Evolutionary conservation across 345 rosid genomes (phyloP), one percentile per base, ranked within the genome.

Genomic region (Acer campestre): DNA sequence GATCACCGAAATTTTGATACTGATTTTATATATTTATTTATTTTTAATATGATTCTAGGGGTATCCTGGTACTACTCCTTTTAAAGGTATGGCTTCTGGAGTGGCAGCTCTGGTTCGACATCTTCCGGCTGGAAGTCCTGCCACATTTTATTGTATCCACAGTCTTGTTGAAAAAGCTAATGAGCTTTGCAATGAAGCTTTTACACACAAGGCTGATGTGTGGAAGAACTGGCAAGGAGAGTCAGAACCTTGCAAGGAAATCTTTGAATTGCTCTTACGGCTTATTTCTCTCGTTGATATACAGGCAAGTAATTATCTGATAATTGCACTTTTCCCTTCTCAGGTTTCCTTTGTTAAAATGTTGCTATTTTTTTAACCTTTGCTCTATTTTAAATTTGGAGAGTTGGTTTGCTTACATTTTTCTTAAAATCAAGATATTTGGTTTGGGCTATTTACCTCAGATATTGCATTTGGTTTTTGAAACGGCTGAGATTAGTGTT

Each of bases 21-120:
- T 78, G 55, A 78, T 22, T 18, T 18, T 12, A 22, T 20, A 8
- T 18, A 17, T 63, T 62, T 46, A 5, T 11, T 48, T 71, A 76
- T 71, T 44, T 49, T 63, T 84, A 73, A 9, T 72, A 13, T 67
- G 75, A 80, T 46, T 82, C 68, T 80, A 96, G 99, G 90, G 83
- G 64, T 94, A 88, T 86, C 99, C 97, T 44, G 90, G 80, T 78
- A 74, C 82, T 77, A 94, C 99, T 53, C 94, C 99, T 42, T 96
- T 96, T 82, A 96, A 96, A 81, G 98, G 98, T 62, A 86, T 96
- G 92, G 99, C 99, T 84, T 88, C 95, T 22, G 99, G 98, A 62
- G 90, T 94, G 74, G 97, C 84, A 68, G 89, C 98, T 77, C 80
- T 94, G 88, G 90, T 88, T 78, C 86, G 91, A 73, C 85, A 94